A percentile compares a stretch with the other conserved stretches of the same genome.
These are phyloP conservation scores for Rubia tinctorum DNA, from an alignment of 305 asterid genomes.

Conservation along the genomic window DNA sequence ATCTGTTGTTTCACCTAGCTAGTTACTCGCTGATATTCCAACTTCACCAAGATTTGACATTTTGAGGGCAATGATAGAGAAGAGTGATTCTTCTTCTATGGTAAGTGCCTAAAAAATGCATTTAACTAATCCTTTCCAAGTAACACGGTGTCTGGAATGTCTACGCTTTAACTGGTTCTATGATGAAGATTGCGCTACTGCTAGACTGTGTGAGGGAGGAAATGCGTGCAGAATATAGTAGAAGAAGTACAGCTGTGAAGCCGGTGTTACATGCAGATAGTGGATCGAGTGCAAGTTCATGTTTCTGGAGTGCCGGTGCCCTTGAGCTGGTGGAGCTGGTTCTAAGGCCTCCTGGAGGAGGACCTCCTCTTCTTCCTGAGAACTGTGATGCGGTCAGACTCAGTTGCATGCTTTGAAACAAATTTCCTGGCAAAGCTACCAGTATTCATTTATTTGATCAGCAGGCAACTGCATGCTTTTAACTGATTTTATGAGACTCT, in stretches of 20 bases:
- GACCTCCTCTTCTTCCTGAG: constrained; percentile 90
- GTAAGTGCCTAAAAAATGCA: constrained; percentile 32
- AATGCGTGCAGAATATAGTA: constrained; percentile 41
- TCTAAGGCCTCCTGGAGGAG: constrained; percentile 77
- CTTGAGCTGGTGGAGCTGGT: constrained; percentile 73
- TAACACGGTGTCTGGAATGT: constrained; percentile 4
- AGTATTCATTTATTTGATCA: neutral
- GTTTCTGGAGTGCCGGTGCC: constrained; percentile 62
- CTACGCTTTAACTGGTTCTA: neutral
- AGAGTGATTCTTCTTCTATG: constrained; percentile 75
- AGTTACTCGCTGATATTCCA: constrained; percentile 69
- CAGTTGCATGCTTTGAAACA: neutral
- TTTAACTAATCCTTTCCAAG: neutral
- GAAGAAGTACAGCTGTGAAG: constrained; percentile 27
- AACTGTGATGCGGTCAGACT: constrained; percentile 69
- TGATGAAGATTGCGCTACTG: constrained; percentile 68
- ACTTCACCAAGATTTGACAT: constrained; percentile 62
- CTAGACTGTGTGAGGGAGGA: constrained; percentile 69
- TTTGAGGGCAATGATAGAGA: constrained; percentile 62
- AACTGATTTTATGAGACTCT: neutral
- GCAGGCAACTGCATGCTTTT: no score
- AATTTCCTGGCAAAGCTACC: neutral
- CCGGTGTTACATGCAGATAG: constrained; percentile 17
- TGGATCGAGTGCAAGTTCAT: constrained; percentile 24
- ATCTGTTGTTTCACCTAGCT: constrained; percentile 10